phyloP scores from a whole-genome alignment of 176 grass and related monocot genomes.

The Eragrostis curvula region DNA sequence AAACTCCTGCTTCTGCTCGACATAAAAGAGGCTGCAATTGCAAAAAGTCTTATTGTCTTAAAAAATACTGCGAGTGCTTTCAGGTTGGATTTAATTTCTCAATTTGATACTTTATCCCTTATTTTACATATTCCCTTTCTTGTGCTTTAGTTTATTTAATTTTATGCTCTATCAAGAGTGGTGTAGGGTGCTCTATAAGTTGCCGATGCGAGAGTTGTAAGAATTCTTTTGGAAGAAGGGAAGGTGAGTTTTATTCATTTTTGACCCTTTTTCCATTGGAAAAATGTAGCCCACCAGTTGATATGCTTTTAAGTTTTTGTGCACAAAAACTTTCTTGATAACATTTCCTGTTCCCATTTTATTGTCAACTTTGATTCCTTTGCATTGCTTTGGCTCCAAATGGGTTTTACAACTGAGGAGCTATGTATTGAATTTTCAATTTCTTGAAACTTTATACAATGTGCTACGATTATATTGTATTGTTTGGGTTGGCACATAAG shows the following conservation, averaged over 20 bases:
- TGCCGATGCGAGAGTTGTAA: constrained; percentile 78
- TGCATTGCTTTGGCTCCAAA: background rate
- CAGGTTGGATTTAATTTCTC: constrained; percentile 49
- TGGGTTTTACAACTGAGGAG: background rate
- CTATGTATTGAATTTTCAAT: too few relatives aligned
- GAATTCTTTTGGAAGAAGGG: constrained; percentile 79
- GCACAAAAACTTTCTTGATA: background rate
- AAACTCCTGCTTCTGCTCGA: constrained; percentile 73
- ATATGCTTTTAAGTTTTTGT: background rate
- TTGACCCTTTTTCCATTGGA: background rate
- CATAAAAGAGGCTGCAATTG: constrained; percentile 87
- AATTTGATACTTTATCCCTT: constrained; percentile 17
- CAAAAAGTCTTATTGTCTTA: constrained; percentile 73
- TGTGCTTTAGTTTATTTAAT: constrained; percentile 30
- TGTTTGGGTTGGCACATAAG: too few relatives aligned
- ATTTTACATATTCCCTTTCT: constrained; percentile 29
- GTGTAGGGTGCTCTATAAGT: constrained; percentile 67
- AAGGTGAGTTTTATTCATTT: constrained; percentile 47
- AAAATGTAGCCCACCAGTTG: background rate
- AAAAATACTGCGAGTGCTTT: constrained; percentile 86
- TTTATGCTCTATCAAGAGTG: constrained; percentile 46
- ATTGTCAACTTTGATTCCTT: background rate
- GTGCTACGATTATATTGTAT: too few relatives aligned
- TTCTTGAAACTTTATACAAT: too few relatives aligned
- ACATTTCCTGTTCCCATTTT: background rate